phyloP scores from a whole-genome alignment of 352 stramenopile species.

The Phytophthora ramorum region DNA sequence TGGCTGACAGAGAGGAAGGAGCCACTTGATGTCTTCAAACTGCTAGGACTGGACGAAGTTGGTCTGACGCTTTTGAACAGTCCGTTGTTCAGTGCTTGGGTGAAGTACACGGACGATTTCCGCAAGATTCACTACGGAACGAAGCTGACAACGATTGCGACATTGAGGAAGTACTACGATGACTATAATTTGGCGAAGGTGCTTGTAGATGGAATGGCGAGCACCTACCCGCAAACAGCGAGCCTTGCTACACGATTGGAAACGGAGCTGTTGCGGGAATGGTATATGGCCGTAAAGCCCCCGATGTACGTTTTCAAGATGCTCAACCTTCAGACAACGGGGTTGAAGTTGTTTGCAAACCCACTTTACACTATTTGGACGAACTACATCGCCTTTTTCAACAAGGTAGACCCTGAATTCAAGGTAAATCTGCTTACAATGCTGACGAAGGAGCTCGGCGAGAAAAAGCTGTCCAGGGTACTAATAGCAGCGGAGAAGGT shows the following conservation, averaged over 20 bases:
- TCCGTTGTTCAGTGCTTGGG: constrained; percentile 7
- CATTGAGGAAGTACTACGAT: constrained; percentile 4
- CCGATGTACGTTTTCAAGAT: background rate
- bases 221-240: background rate
- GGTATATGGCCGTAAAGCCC: background rate
- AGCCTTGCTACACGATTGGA: constrained; percentile 1
- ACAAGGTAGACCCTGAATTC: background rate
- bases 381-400: constrained; percentile 16
- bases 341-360: background rate
- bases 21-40: constrained; percentile 9
- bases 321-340: background rate
- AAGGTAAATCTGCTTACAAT: constrained; percentile 6
- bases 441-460: constrained; percentile 2
- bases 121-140: background rate
- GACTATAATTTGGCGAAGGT: constrained; percentile 7
- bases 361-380: constrained; percentile 8
- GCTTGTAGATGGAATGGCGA: constrained; percentile 5
- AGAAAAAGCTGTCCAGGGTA: constrained; percentile 9
- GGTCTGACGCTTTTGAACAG: constrained; percentile 1
- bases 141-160: constrained; percentile 5
- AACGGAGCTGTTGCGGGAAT: background rate
- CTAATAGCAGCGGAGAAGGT: constrained; percentile 11
- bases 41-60: constrained; percentile 6
- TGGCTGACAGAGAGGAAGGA: constrained; percentile 2
- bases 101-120: constrained; percentile 23